Evolutionary conservation across 768 basidiomycete genomes (phyloP).

Genomic region (Mycena metata): DNA sequence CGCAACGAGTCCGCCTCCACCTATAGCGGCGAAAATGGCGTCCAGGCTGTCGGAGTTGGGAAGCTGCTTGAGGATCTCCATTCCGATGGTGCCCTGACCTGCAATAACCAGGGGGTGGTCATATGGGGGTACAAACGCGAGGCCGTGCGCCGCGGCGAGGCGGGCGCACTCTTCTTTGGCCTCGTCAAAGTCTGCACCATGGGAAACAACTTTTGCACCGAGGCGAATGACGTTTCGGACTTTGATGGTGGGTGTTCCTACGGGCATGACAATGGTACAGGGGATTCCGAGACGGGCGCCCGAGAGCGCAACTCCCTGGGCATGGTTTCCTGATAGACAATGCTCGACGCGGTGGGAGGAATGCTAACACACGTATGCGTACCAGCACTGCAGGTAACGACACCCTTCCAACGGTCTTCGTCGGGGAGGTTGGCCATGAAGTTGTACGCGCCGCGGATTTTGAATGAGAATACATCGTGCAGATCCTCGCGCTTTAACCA

Average conservation of each 20-base stretch:
- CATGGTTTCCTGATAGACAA: slow-evolving; percentile 86
- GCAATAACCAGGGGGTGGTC: slow-evolving; percentile 98
- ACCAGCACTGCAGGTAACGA: slow-evolving; percentile 98
- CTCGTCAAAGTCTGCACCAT: slow-evolving; percentile 95
- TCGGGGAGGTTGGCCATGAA: slow-evolving; percentile 92
- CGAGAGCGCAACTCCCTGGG: slow-evolving; percentile 98
- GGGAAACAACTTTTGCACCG: slow-evolving; percentile 93
- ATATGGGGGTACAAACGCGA: slow-evolving; percentile 95
- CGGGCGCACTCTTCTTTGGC: slow-evolving; percentile 95
- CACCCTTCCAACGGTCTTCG: slow-evolving; percentile 97
- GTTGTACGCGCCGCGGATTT: slow-evolving; percentile 98
- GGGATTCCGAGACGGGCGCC: slow-evolving; percentile 89
- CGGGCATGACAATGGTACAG: slow-evolving; percentile 99
- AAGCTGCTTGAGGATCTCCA: slow-evolving; percentile 95
- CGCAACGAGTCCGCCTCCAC: slow-evolving; percentile 94
- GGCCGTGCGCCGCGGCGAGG: slow-evolving; percentile 79
- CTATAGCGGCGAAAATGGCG: slow-evolving; percentile 91
- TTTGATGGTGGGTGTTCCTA: slow-evolving; percentile 96
- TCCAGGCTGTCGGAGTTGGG: slow-evolving; percentile 82
- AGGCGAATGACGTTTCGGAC: slow-evolving; percentile 94
- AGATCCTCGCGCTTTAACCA: slow-evolving; percentile 98
- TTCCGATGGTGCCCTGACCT: slow-evolving; percentile 94
- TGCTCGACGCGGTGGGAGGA: slow-evolving; percentile 2
- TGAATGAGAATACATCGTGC: slow-evolving; percentile 99
- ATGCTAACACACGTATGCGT: slow-evolving; percentile 66